Conservation (phyloP, 306 rosid genomes). For the Astragalus glycyphyllos region DNA sequence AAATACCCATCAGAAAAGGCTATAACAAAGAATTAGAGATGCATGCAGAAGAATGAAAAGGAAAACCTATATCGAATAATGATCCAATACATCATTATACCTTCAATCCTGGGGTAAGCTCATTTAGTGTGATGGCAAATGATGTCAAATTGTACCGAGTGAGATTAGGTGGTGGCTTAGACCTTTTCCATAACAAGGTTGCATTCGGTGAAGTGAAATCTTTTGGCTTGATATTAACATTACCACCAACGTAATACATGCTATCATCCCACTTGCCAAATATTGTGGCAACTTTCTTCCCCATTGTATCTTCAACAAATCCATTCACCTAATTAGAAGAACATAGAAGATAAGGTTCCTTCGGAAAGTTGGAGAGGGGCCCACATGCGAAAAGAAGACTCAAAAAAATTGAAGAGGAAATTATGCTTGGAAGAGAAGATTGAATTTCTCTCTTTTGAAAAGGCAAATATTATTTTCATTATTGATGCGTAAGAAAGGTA, state of each 20-base stretch:
- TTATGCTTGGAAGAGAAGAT: too few species aligned
- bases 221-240: slow-evolving; percentile 61
- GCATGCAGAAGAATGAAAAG: slow-evolving; percentile 49
- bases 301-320: slow-evolving; percentile 75
- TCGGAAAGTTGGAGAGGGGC: not conserved
- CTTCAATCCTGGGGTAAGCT: slow-evolving; percentile 84
- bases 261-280: slow-evolving; percentile 97
- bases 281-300: slow-evolving; percentile 70
- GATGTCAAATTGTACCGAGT: slow-evolving; percentile 98
- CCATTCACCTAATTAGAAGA: slow-evolving; percentile 71
- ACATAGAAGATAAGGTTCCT: slow-evolving; percentile 19
- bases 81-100: slow-evolving; percentile 63
- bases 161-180: slow-evolving; percentile 64
- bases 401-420: too few species aligned
- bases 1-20: slow-evolving; percentile 90
- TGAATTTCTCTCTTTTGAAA: too few species aligned
- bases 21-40: slow-evolving; percentile 63
- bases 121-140: slow-evolving; percentile 88
- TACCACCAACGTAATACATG: slow-evolving; percentile 69
- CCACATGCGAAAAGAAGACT: too few species aligned
- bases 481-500: too few species aligned
- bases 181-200: slow-evolving; percentile 80
- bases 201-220: slow-evolving; percentile 55
- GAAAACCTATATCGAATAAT: slow-evolving; percentile 44
- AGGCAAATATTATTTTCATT: too few species aligned